A percentile compares a stretch with the other conserved stretches of the same genome.
phyloP scores from a whole-genome alignment of 352 stramenopile species.

The Globisporangium spinosum region DNA sequence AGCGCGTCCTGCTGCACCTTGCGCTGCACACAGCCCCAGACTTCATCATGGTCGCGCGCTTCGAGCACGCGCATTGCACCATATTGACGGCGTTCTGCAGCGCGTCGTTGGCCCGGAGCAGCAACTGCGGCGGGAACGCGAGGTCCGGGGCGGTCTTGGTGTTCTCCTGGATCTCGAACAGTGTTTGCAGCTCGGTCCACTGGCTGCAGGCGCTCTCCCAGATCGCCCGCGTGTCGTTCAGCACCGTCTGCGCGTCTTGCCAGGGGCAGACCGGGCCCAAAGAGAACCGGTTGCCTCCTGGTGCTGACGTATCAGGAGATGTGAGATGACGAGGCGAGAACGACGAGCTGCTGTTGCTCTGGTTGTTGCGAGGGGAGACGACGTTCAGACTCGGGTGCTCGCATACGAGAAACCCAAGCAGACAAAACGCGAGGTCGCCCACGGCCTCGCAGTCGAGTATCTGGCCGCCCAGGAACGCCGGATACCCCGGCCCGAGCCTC shows the following conservation, averaged over 20 bases:
- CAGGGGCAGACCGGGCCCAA: slow-evolving; percentile 32
- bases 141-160: slow-evolving; percentile 36
- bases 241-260: slow-evolving; percentile 45
- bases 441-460: slow-evolving; percentile 32
- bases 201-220: slow-evolving; percentile 48
- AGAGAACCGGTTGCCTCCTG: neutral
- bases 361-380: neutral
- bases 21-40: slow-evolving; percentile 52
- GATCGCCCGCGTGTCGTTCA: slow-evolving; percentile 39
- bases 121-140: slow-evolving; percentile 36
- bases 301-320: neutral
- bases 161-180: slow-evolving; percentile 54
- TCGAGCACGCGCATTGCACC: slow-evolving; percentile 67
- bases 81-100: slow-evolving; percentile 72
- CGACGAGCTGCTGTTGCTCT: neutral
- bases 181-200: slow-evolving; percentile 57
- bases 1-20: slow-evolving; percentile 57
- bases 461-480: slow-evolving; percentile 34
- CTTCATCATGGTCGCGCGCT: slow-evolving; percentile 41
- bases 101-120: slow-evolving; percentile 51
- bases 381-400: slow-evolving; percentile 42
- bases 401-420: slow-evolving; percentile 58
- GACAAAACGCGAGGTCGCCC: slow-evolving; percentile 52
- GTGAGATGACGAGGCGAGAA: slow-evolving; percentile 1
- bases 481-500: slow-evolving; percentile 38